Evolutionary conservation across 805 yeast species (phyloP).

Genomic region (Myxozyma nipponensis): DNA sequence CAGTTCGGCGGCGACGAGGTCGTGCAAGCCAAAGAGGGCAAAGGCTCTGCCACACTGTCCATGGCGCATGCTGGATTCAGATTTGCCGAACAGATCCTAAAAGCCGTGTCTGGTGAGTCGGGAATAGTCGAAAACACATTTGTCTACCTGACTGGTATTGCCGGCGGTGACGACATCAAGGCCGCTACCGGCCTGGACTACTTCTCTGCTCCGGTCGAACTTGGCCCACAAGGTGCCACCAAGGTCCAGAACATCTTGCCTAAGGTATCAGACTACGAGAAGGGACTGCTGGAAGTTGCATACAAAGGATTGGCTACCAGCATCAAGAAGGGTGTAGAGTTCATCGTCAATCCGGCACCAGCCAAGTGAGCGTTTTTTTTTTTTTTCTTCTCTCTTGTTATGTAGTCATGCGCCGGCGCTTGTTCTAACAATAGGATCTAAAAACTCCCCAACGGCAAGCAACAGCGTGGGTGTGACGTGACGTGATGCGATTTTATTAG

Average conservation of each 20-base stretch:
- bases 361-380: slow-evolving; percentile 25
- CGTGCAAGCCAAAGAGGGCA: slow-evolving; percentile 90
- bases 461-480: too few species aligned
- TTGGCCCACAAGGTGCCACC: slow-evolving; percentile 76
- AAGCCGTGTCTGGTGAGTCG: slow-evolving; percentile 27
- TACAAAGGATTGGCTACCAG: slow-evolving; percentile 84
- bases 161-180: slow-evolving; percentile 52
- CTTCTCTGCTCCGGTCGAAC: slow-evolving; percentile 91
- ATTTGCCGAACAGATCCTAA: slow-evolving; percentile 59
- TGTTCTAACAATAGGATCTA: too few species aligned
- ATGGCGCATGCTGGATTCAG: slow-evolving; percentile 94
- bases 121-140: slow-evolving; percentile 26
- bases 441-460: too few species aligned
- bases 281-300: slow-evolving; percentile 74
- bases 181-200: slow-evolving; percentile 85
- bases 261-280: slow-evolving; percentile 69
- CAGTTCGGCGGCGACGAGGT: slow-evolving; percentile 98
- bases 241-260: slow-evolving; percentile 60
- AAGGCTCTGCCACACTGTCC: slow-evolving; percentile 90
- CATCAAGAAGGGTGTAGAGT: slow-evolving; percentile 89
- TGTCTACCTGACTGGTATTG: slow-evolving; percentile 45
- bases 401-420: too few species aligned
- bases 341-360: slow-evolving; percentile 47
- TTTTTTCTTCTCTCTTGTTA: too few species aligned
- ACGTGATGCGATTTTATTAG: too few species aligned